Evolutionary conservation across 2,329 filamentous ascomycete genomes (phyloP).

Genomic region (Aureobasidium sp.): DNA sequence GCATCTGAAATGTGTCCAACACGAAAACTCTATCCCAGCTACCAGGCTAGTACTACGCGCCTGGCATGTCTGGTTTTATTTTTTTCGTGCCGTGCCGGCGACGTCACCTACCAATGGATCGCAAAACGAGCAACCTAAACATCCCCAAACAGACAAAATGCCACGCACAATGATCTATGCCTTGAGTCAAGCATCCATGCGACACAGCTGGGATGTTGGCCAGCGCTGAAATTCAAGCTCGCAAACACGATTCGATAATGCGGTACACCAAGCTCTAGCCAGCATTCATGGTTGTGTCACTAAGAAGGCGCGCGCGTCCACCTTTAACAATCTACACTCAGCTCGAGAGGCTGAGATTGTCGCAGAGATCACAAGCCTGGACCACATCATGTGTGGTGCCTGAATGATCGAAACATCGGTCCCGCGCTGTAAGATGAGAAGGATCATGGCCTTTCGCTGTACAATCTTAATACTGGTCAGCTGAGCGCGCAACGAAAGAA

Average conservation of each 20-base stretch:
- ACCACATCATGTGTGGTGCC: not conserved
- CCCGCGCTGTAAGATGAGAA: not conserved
- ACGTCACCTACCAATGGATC: slow-evolving; percentile 8
- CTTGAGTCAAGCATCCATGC: slow-evolving; percentile 1
- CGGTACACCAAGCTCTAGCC: not conserved
- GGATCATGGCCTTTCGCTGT: not conserved
- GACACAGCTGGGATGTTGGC: not conserved
- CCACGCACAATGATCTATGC: not conserved
- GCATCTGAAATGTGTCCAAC: not conserved
- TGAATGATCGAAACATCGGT: not conserved
- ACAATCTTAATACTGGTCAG: slow-evolving; percentile 10
- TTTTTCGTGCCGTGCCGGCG: slow-evolving; percentile 13
- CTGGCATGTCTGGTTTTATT: not conserved
- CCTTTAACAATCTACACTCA: not conserved
- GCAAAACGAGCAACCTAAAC: not conserved
- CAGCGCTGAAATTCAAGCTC: not conserved
- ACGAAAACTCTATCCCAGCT: not conserved
- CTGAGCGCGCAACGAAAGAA: not conserved
- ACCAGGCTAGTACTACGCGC: not conserved
- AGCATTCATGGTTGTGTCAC: not conserved
- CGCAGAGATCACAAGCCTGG: not conserved
- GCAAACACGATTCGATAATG: not conserved
- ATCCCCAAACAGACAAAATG: slow-evolving; percentile 9
- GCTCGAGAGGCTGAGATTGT: not conserved
- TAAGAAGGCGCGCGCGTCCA: not conserved